Percentiles rank a stretch among this genome's conserved stretches.
Evolutionary conservation across 192 early-diverging fungal species (phyloP).

Genomic region (Chytriomyces sp.): DNA sequence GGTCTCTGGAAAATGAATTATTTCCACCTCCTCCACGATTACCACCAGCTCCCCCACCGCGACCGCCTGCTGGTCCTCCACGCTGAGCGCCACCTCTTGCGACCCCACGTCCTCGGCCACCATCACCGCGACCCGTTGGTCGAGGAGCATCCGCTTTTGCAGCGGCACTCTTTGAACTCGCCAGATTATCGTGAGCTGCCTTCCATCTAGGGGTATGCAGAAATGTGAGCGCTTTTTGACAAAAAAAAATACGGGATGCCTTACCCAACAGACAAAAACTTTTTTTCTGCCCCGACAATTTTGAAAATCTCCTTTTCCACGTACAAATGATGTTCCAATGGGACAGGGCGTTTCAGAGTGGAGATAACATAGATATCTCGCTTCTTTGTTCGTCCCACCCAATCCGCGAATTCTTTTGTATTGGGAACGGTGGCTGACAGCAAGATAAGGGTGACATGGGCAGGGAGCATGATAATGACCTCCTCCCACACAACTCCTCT

Average conservation of each 20-base stretch:
- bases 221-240: not conserved
- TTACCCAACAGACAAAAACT: slow-evolving; percentile 65
- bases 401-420: slow-evolving; percentile 97
- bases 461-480: slow-evolving; percentile 98
- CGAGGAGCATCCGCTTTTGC: slow-evolving; percentile 26
- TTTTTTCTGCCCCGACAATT: slow-evolving; percentile 83
- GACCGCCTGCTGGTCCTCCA: slow-evolving; percentile 51
- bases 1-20: slow-evolving; percentile 32
- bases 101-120: slow-evolving; percentile 39
- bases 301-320: slow-evolving; percentile 84
- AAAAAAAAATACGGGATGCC: slow-evolving; percentile 12
- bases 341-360: slow-evolving; percentile 89
- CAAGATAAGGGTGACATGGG: slow-evolving; percentile 92
- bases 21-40: slow-evolving; percentile 28
- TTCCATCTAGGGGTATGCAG: slow-evolving; percentile 54
- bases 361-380: slow-evolving; percentile 97
- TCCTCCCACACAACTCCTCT: slow-evolving; percentile 99
- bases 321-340: slow-evolving; percentile 93
- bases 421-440: slow-evolving; percentile 98
- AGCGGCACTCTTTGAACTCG: slow-evolving; percentile 59
- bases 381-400: slow-evolving; percentile 99
- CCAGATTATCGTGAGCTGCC: slow-evolving; percentile 72
- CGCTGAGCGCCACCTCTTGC: slow-evolving; percentile 41
- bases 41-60: slow-evolving; percentile 40
- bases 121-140: slow-evolving; percentile 42